phyloP scores from a whole-genome alignment of 441 rosid species.

The Jatropha podagrica region DNA sequence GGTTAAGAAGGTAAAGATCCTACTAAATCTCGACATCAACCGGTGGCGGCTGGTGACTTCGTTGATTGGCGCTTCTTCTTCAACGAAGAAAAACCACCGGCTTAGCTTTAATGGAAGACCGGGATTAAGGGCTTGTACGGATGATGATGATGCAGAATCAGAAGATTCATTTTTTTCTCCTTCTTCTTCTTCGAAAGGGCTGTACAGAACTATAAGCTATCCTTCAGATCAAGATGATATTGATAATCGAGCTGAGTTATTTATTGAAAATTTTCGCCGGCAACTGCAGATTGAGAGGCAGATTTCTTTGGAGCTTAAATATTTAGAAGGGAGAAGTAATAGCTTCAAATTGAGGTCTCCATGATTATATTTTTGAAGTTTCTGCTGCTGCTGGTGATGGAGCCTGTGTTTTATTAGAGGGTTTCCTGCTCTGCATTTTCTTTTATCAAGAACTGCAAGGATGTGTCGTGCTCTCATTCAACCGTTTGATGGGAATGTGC shows the following conservation, averaged over 20 bases:
- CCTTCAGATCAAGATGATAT: constrained; percentile 63
- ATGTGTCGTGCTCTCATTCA: too few relatives aligned
- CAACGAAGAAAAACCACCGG: constrained; percentile 23
- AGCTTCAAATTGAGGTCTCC: constrained; percentile 20
- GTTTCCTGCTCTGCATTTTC: neutral
- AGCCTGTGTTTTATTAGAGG: constrained; percentile 11
- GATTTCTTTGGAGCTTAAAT: constrained; percentile 60
- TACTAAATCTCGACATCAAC: constrained; percentile 45
- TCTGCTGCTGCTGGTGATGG: constrained; percentile 1
- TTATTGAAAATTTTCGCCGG: constrained; percentile 64
- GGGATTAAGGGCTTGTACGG: constrained; percentile 47
- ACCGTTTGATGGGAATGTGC: too few relatives aligned
- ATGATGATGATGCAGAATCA: constrained; percentile 18
- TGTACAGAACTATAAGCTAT: constrained; percentile 40
- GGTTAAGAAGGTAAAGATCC: constrained; percentile 57
- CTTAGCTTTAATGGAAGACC: constrained; percentile 68
- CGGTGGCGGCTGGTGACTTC: constrained; percentile 55
- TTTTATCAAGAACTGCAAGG: too few relatives aligned
- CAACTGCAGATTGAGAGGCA: constrained; percentile 84
- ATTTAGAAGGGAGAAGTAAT: constrained; percentile 9
- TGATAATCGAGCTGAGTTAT: constrained; percentile 69
- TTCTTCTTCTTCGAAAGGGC: constrained; percentile 25
- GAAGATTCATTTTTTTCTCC: constrained; percentile 8
- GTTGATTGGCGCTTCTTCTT: constrained; percentile 33
- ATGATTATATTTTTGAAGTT: neutral